Evolutionary conservation across 2,329 filamentous ascomycete species (phyloP), one percentile per base, ranked within the genome.

Genomic region (Claviceps lovelessii): DNA sequence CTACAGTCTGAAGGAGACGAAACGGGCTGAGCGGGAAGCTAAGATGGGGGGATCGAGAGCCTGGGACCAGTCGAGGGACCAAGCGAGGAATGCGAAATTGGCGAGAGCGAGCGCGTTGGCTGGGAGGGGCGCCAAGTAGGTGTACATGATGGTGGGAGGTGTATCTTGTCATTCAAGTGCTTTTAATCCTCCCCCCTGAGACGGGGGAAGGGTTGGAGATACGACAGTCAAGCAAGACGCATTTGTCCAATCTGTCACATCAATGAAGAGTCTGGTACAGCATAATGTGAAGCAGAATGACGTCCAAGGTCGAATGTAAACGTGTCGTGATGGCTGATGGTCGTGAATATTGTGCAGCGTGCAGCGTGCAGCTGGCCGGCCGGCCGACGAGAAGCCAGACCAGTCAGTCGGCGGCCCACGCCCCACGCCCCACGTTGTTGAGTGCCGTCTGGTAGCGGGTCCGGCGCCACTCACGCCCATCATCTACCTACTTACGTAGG

Each of bases 1-100:
- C 48, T 83, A 81, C 65, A 85, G 85, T 44, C 74, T 94, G 44
- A 77, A 81, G 64, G 80, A 84, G 57, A 80, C 81, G 63, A 81
- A 80, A 65, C 80, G 73, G 61, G 77, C 77, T 11, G 76, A 79
- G 59, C 76, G 78, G 58, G 83, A 81, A 39, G 73, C 72, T 17
- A 72, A 73, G 57, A 68, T 73, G 35, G 77, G 76, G 13, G 77
- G 73, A 47, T 75, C 78, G n/a, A 73, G 78, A 56, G 74, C 76
- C 41, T 80, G 80, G 79, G 80, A 84, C 65, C 67, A 68, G 59
- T 61, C 61, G 44, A 62, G 68, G 52, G 68, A 71, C 53, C 73
- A 77, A 62, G 75, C 75, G 19, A 72, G 73, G 60, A 81, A 83
- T 65, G 75, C 77, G 50, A 76, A 81, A 62, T 67, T 83, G 69